Evolutionary conservation across 129 eudicot genomes (phyloP), one percentile per base, ranked within the genome.

Genomic region (Saposhnikovia divaricata): DNA sequence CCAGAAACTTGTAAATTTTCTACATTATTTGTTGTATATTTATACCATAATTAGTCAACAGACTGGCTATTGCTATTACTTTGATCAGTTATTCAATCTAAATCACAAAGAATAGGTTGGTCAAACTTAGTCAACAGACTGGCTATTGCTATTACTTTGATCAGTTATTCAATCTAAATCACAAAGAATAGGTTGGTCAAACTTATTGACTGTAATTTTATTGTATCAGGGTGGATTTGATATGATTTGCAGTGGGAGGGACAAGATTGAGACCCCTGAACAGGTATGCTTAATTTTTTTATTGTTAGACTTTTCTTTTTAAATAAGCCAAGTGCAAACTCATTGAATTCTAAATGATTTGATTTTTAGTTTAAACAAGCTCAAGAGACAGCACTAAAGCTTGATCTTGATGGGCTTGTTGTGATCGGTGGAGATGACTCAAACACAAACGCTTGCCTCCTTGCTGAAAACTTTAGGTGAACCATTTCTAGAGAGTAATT

Each of bases 371-470:
- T 96, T 86, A 90, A 90, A 86, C 99, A 96, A 92, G 99, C 99
- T 76, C 97, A 86, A 90, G 98, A 96, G 66, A 92, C 97, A 34
- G 98, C 90, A 48, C 13, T 78, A 59, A 96, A 83, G 89, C 99
- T 96, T 82, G 99, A 96, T 82, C 87, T 96, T 38, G 99, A 96
- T 82, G 99, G 99, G 43, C 95, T 96, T 88, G 97, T 96, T 74
- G 98, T 96, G 69, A 96, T 96, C 84, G 98, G 99, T 65, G 99
- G 99, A 77, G 99, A 96, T 80, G 99, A 96, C 88, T 92, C 99
- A 79, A 96, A 96, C 83, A 96, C 99, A 45, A 96, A 96, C 77
- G 99, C 99, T 70, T 96, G 98, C 76, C 97, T 96, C 80, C 95
- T 96, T 77, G 98, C 99, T 82, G 99, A 96, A 77, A 85, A 96